Evolutionary conservation across 129 eudicot genomes (phyloP).

Genomic region (Apium graveolens): DNA sequence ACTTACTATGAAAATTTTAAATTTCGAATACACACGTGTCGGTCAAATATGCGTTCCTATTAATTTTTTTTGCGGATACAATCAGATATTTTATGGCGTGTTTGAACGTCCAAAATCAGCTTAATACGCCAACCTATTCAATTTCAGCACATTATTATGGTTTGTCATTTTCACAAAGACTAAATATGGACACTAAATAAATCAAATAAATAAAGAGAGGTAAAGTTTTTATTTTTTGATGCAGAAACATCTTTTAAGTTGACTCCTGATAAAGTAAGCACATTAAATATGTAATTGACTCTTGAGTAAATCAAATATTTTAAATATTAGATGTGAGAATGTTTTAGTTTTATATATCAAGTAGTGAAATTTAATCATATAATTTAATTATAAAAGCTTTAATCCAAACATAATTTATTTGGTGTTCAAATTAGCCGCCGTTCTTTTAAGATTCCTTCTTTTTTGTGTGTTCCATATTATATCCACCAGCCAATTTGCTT

Average conservation of each 20-base stretch:
- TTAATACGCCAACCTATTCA: background rate
- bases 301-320: background rate
- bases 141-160: too few species aligned
- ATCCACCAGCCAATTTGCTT: slow-evolving; percentile 3
- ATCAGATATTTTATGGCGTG: background rate
- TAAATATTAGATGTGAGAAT: background rate
- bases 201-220: too few species aligned
- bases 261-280: background rate
- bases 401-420: background rate
- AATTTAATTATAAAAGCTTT: background rate
- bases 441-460: background rate
- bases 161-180: background rate
- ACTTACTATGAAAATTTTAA: too few species aligned
- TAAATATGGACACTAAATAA: too few species aligned
- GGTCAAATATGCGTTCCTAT: too few species aligned
- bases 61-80: too few species aligned
- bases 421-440: background rate
- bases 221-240: background rate
- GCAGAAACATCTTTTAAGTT: background rate
- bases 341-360: background rate
- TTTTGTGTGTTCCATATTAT: background rate
- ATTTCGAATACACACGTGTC: too few species aligned
- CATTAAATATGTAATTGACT: background rate
- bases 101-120: background rate
- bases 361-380: background rate